Percentiles rank a stretch among this genome's conserved stretches.
phyloP scores from a whole-genome alignment of 2,329 filamentous ascomycete genomes.

The Fusarium mexicanum region DNA sequence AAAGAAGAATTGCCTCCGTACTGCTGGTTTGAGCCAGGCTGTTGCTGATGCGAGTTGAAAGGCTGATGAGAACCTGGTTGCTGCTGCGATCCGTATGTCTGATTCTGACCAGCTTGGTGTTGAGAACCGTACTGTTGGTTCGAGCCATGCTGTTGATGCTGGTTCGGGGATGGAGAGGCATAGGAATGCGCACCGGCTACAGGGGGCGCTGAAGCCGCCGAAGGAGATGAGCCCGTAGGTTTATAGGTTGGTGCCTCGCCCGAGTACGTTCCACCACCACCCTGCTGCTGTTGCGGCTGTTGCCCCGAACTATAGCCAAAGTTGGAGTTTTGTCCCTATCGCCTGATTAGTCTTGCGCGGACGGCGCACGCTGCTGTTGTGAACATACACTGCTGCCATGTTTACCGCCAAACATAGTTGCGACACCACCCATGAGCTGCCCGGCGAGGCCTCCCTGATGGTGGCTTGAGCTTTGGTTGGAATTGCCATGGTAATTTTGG shows the following conservation, averaged over 20 bases:
- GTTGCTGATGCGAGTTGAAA: conserved; percentile 37
- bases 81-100: conserved; percentile 28
- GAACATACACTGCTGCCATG: conserved; percentile 49
- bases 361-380: neutral
- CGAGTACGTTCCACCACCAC: conserved; percentile 55
- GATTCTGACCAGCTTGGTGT: conserved; percentile 14
- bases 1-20: conserved; percentile 32
- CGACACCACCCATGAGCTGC: conserved; percentile 64
- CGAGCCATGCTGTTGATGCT: conserved; percentile 40
- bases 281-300: conserved; percentile 42
- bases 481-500: conserved; percentile 61
- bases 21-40: conserved; percentile 36
- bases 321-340: conserved; percentile 57
- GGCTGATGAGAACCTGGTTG: conserved; percentile 25
- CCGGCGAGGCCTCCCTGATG: conserved; percentile 62
- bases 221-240: conserved; percentile 45
- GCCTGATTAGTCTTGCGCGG: conserved; percentile 20
- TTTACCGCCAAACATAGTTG: conserved; percentile 63
- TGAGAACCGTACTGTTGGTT: conserved; percentile 13
- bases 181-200: conserved; percentile 43
- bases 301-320: conserved; percentile 70
- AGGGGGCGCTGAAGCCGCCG: conserved; percentile 41
- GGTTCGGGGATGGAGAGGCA: conserved; percentile 41
- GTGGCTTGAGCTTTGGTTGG: conserved; percentile 49
- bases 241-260: conserved; percentile 67